Percentiles rank a stretch among this genome's conserved stretches.
Conservation (phyloP, 2,329 filamentous ascomycete species). For the Alternaria triticina region DNA sequence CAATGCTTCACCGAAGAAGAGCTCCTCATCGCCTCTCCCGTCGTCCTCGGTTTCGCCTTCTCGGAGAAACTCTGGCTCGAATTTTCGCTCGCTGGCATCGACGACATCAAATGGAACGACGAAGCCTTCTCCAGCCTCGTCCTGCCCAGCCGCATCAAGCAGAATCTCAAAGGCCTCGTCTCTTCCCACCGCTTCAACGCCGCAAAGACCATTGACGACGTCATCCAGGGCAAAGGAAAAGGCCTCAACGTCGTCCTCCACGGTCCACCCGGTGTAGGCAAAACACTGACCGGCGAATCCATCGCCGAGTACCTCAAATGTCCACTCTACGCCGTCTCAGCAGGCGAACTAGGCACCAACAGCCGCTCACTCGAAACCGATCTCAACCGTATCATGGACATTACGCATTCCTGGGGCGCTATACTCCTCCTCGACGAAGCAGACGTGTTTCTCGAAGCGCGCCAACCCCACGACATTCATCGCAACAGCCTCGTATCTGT, state of each 20-base stretch:
- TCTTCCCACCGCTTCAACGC: constrained; percentile 84
- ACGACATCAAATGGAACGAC: constrained; percentile 84
- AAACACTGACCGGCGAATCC: constrained; percentile 85
- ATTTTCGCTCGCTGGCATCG: constrained; percentile 78
- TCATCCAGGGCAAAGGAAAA: constrained; percentile 78
- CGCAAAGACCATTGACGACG: constrained; percentile 78
- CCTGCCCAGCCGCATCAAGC: constrained; percentile 67
- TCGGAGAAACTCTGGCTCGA: constrained; percentile 90
- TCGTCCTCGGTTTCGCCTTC: constrained; percentile 87
- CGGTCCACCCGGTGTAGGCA: constrained; percentile 80
- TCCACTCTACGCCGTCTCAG: constrained; percentile 82
- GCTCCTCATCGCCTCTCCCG: constrained; percentile 80
- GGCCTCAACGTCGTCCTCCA: constrained; percentile 84
- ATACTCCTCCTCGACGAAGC: constrained; percentile 84
- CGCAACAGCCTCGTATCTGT: constrained; percentile 86
- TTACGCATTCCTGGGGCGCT: constrained; percentile 85
- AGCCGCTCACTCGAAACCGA: constrained; percentile 75
- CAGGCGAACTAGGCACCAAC: constrained; percentile 79
- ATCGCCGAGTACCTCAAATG: constrained; percentile 83
- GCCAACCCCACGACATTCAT: constrained; percentile 81
- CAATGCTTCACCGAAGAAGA: constrained; percentile 80
- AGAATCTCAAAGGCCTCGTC: constrained; percentile 77
- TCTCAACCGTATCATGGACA: constrained; percentile 82
- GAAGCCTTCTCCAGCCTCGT: constrained; percentile 83
- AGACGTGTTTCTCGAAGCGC: constrained; percentile 69